These are phyloP conservation scores for Strobilomyces echinocephalus DNA, from an alignment of 768 basidiomycete species.

Conservation along the genomic window DNA sequence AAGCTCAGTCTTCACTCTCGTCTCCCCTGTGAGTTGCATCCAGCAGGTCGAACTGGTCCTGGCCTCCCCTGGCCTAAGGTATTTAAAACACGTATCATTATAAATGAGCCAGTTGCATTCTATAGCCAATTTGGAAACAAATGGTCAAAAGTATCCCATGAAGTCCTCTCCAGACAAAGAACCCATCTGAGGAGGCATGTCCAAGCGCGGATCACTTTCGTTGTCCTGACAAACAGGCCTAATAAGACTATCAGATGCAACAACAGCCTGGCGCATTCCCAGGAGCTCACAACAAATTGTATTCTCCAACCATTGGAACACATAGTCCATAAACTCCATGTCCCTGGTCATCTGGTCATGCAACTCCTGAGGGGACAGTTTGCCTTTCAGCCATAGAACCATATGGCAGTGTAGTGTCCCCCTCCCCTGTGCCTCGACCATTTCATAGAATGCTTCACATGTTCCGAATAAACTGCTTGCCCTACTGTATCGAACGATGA, in stretches of 20 bases:
- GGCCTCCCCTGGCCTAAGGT: neutral
- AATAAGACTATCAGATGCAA: neutral
- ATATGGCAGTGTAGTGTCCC: neutral
- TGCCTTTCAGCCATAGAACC: neutral
- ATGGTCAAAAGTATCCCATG: neutral
- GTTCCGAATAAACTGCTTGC: neutral
- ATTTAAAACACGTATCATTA: neutral
- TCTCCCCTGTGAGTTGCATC: neutral
- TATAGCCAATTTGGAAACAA: too few species aligned
- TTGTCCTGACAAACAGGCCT: too few species aligned
- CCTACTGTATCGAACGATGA: neutral
- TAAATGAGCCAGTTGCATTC: neutral
- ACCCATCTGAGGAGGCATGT: too few species aligned
- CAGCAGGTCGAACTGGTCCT: neutral
- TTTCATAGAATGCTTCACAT: neutral
- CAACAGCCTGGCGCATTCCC: neutral
- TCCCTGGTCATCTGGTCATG: neutral
- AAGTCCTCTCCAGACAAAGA: neutral
- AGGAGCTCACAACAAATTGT: neutral
- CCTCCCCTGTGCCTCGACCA: neutral
- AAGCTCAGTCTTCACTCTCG: fast-evolving
- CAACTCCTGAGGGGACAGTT: neutral
- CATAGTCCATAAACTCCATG: fast-evolving
- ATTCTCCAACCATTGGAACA: neutral
- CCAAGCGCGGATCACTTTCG: too few species aligned